Percentiles rank a stretch among this genome's conserved stretches.
Evolutionary conservation across 306 rosid species (phyloP).

Genomic region (Begonia fuchsioides): DNA sequence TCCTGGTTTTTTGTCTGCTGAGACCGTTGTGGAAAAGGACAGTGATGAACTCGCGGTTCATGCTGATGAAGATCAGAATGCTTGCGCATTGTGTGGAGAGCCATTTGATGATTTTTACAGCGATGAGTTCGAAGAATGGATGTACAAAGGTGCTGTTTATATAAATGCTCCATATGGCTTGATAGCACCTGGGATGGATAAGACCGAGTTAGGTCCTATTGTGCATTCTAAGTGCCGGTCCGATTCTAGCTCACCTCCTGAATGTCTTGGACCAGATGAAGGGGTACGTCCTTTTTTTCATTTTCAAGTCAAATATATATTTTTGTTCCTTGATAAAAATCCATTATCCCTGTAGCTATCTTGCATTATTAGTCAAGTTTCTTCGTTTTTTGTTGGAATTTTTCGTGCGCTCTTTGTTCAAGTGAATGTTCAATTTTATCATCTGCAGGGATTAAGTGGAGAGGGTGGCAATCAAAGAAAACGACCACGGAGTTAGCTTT

Average conservation of each 20-base stretch:
- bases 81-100: constrained; percentile 86
- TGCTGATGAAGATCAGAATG: constrained; percentile 80
- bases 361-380: too few species aligned
- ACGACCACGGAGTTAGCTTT: constrained; percentile 51
- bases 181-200: constrained; percentile 51
- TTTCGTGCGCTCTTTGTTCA: neutral
- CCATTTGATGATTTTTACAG: constrained; percentile 89
- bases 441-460: constrained; percentile 62
- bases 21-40: constrained; percentile 48
- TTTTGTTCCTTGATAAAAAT: neutral
- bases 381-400: neutral
- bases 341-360: too few species aligned
- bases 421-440: neutral
- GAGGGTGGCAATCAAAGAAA: constrained; percentile 74
- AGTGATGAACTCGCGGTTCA: constrained; percentile 93
- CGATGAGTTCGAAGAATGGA: constrained; percentile 93
- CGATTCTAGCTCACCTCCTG: constrained; percentile 42
- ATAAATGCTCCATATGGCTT: constrained; percentile 48
- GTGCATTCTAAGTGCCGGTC: constrained; percentile 94
- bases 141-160: constrained; percentile 90
- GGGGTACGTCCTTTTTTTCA: constrained; percentile 29
- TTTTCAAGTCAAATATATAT: constrained; percentile 1
- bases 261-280: constrained; percentile 49
- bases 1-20: constrained; percentile 75
- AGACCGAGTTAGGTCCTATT: constrained; percentile 69